phyloP scores from a whole-genome alignment of 306 rosid genomes.

The Prosopis cineraria region DNA sequence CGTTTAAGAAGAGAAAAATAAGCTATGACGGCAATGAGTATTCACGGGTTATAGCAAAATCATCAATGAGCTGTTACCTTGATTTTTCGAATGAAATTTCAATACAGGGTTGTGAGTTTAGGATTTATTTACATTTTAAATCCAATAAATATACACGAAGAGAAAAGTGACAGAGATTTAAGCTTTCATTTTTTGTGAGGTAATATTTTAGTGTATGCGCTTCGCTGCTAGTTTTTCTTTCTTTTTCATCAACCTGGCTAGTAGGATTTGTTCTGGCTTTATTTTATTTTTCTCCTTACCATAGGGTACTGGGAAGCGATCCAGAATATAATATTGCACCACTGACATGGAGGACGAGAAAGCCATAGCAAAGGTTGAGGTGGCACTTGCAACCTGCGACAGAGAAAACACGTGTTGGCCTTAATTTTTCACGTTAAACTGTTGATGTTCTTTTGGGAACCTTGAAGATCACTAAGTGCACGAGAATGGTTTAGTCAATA shows the following conservation, averaged over 20 bases:
- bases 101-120: too few relatives aligned
- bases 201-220: too few relatives aligned
- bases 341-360: conserved; percentile 86
- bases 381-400: conserved; percentile 78
- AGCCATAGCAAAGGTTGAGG: conserved; percentile 74
- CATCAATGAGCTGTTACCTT: neutral
- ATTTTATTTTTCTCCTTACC: conserved; percentile 41
- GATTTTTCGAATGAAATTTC: too few relatives aligned
- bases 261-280: neutral
- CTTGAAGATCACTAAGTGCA: neutral
- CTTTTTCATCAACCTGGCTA: neutral
- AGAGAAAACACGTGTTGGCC: neutral
- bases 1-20: neutral
- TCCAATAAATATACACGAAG: too few relatives aligned
- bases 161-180: neutral
- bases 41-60: neutral
- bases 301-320: conserved; percentile 77
- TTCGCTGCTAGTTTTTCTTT: too few relatives aligned
- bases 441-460: neutral
- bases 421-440: neutral
- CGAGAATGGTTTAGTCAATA: conserved; percentile 12
- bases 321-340: conserved; percentile 66
- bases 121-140: too few relatives aligned
- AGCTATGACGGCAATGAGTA: neutral
- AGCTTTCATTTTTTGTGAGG: neutral